A percentile compares a stretch with the other conserved stretches of the same genome.
phyloP scores from a whole-genome alignment of 2,329 filamentous ascomycete species.

The Rugonectria rugulosa region DNA sequence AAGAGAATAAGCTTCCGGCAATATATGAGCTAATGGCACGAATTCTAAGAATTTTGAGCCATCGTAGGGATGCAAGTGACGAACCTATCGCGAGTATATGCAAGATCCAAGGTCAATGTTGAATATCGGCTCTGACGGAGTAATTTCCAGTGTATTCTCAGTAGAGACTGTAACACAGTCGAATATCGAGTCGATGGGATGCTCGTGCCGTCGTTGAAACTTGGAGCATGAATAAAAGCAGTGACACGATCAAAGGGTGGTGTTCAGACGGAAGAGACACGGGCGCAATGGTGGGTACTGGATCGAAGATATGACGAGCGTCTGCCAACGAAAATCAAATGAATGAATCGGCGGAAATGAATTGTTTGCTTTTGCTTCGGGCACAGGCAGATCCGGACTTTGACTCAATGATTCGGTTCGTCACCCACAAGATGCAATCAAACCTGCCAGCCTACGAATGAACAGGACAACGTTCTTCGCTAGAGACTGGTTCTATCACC shows the following conservation, averaged over 20 bases:
- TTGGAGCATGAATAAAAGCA: background rate
- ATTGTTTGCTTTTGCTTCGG: background rate
- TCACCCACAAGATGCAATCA: conserved; percentile 13
- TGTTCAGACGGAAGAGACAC: too few relatives aligned
- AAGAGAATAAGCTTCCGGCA: too few relatives aligned
- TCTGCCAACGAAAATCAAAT: conserved; percentile 12
- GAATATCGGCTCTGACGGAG: too few relatives aligned
- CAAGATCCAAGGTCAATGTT: too few relatives aligned
- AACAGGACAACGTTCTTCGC: conserved; percentile 14
- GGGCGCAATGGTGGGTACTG: conserved; percentile 3
- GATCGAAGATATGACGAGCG: background rate
- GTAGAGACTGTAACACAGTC: too few relatives aligned
- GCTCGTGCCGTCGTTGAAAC: too few relatives aligned
- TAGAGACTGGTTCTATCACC: conserved; percentile 22
- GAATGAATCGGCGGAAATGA: conserved; percentile 1
- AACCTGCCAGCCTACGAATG: conserved; percentile 15
- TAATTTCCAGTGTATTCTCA: too few relatives aligned
- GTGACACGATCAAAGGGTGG: background rate
- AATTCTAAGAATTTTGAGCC: too few relatives aligned
- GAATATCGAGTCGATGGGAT: too few relatives aligned
- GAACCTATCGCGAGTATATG: too few relatives aligned
- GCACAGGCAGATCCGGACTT: conserved; percentile 9
- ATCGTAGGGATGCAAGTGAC: too few relatives aligned
- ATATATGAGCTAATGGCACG: too few relatives aligned
- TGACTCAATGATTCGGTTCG: conserved; percentile 9